Evolutionary conservation across 345 rosid species (phyloP).

Genomic region (thale cress (Arabidopsis thaliana)): TAIR10.1 NC_003070.9:19491001-19491500

Average conservation of each 20-base stretch:
- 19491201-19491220: background rate
- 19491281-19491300: background rate
- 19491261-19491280: background rate
- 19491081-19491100: slow-evolving; percentile 2
- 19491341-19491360: background rate
- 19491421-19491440: background rate
- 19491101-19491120: slow-evolving; percentile 20
- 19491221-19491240: background rate
- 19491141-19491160: background rate
- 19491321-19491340: background rate
- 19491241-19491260: background rate
- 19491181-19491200: background rate
- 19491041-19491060: slow-evolving; percentile 24
- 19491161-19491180: background rate
- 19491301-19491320: slow-evolving; percentile 8
- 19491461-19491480: slow-evolving; percentile 25
- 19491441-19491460: background rate
- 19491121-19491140: slow-evolving; percentile 5
- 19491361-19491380: background rate
- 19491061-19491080: slow-evolving; percentile 14
- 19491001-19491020: slow-evolving; percentile 4
- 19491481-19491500: slow-evolving; percentile 38
- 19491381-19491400: slow-evolving; percentile 9
- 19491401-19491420: background rate
- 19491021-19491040: slow-evolving; percentile 20